Conservation (phyloP, 108 stramenopile species). For the Aurantiochytrium sp. region DNA sequence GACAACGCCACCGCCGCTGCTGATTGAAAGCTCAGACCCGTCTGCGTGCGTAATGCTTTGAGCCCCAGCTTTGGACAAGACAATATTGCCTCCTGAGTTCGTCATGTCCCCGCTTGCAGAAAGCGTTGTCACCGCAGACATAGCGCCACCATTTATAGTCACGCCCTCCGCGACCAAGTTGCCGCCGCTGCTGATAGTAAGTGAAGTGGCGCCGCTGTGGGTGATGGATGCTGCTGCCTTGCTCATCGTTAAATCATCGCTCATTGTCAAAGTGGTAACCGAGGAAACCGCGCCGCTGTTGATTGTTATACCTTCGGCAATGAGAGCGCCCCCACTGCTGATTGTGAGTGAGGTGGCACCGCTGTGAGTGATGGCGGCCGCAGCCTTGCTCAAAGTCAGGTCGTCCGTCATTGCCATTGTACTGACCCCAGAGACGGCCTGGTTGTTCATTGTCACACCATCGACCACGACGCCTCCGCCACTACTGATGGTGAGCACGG, state of each 20-base stretch:
- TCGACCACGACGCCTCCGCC: background rate
- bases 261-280: background rate
- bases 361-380: background rate
- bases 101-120: background rate
- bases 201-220: too few relatives aligned
- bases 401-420: background rate
- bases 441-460: background rate
- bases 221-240: too few relatives aligned
- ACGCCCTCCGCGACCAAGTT: background rate
- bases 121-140: background rate
- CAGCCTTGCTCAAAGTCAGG: background rate
- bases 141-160: background rate
- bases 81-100: background rate
- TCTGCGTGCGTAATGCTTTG: background rate
- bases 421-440: background rate
- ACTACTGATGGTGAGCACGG: background rate
- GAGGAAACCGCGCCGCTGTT: background rate
- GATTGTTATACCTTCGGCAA: background rate
- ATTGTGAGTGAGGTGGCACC: background rate
- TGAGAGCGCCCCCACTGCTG: background rate
- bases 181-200: too few relatives aligned
- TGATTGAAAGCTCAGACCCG: background rate
- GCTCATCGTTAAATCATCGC: background rate
- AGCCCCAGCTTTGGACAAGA: background rate
- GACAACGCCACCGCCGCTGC: background rate